Evolutionary conservation across 352 stramenopile species (phyloP).

Genomic region (Thalassiosira mediterranea): DNA sequence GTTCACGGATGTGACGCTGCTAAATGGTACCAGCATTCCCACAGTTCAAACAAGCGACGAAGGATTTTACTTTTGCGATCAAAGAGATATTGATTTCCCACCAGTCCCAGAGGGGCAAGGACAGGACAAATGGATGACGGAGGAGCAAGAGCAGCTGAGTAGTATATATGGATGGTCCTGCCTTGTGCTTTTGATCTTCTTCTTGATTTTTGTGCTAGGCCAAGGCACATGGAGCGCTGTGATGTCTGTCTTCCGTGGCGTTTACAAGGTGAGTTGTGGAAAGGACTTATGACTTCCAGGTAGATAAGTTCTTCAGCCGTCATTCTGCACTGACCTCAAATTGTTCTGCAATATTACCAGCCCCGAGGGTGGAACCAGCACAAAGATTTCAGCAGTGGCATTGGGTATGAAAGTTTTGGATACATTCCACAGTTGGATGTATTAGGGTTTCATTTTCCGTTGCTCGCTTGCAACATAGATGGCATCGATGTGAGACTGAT

Average conservation of each 20-base stretch:
- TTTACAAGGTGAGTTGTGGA: constrained; percentile 41
- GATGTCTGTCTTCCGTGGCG: constrained; percentile 35
- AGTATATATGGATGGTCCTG: constrained; percentile 49
- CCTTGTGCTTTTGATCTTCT: constrained; percentile 37
- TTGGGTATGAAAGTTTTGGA: constrained; percentile 55
- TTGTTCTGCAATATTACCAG: constrained; percentile 17
- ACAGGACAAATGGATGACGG: constrained; percentile 61
- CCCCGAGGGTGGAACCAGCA: constrained; percentile 50
- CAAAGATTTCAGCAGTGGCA: constrained; percentile 73
- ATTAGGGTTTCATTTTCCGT: constrained; percentile 58
- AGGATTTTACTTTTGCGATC: constrained; percentile 38
- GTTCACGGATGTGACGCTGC: constrained; percentile 30
- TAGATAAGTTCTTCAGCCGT: too few species aligned
- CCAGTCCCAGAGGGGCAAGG: constrained; percentile 23
- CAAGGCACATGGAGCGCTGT: constrained; percentile 25
- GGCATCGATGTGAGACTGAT: constrained; percentile 68
- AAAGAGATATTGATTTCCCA: constrained; percentile 33
- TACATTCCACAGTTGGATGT: constrained; percentile 72
- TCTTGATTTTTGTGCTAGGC: constrained; percentile 39
- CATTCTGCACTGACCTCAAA: too few species aligned
- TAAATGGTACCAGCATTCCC: constrained; percentile 10
- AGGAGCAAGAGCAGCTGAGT: constrained; percentile 31
- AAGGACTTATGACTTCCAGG: too few species aligned
- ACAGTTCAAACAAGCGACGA: constrained; percentile 21
- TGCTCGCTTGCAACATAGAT: constrained; percentile 72